These are phyloP conservation scores for Nigrospora osmanthi DNA, from an alignment of 2,329 filamentous ascomycete species.

Conservation along the genomic window DNA sequence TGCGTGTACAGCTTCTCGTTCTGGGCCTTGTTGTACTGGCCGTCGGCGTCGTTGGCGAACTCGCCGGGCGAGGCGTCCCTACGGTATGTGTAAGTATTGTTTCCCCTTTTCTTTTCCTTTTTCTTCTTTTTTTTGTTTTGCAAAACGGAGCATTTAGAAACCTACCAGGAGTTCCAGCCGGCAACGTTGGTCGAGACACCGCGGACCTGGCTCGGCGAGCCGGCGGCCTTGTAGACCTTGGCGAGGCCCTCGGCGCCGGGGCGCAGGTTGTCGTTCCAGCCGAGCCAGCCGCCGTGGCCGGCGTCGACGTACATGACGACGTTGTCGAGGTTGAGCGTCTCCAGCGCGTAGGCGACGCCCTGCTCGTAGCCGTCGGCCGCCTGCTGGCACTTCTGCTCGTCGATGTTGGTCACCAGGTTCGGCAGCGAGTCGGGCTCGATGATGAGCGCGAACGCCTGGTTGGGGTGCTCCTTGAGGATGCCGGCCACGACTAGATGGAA, in stretches of 20 bases:
- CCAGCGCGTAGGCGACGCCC: constrained; percentile 43
- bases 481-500: constrained; percentile 25
- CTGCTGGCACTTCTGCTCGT: constrained; percentile 39
- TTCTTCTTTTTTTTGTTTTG: too few species aligned
- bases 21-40: constrained; percentile 40
- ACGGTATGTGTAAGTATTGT: constrained; percentile 2
- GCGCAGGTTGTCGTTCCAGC: constrained; percentile 47
- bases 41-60: constrained; percentile 25
- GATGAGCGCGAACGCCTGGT: constrained; percentile 36
- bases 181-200: constrained; percentile 51
- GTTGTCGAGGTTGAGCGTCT: constrained; percentile 46
- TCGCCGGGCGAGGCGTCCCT: constrained; percentile 21
- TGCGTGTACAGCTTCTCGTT: constrained; percentile 51
- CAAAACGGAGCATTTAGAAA: too few species aligned
- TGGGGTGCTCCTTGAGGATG: constrained; percentile 35
- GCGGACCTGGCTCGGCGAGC: constrained; percentile 42
- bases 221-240: constrained; percentile 42
- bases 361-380: constrained; percentile 40
- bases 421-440: constrained; percentile 51
- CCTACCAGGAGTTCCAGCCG: constrained; percentile 49
- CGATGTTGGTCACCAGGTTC: constrained; percentile 51
- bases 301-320: constrained; percentile 53
- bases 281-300: constrained; percentile 53
- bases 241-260: constrained; percentile 42
- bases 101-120: not conserved